A percentile compares a stretch with the other conserved stretches of the same genome.
phyloP scores from a whole-genome alignment of 2,329 filamentous ascomycete genomes.

The Ophiostoma tasmaniense region DNA sequence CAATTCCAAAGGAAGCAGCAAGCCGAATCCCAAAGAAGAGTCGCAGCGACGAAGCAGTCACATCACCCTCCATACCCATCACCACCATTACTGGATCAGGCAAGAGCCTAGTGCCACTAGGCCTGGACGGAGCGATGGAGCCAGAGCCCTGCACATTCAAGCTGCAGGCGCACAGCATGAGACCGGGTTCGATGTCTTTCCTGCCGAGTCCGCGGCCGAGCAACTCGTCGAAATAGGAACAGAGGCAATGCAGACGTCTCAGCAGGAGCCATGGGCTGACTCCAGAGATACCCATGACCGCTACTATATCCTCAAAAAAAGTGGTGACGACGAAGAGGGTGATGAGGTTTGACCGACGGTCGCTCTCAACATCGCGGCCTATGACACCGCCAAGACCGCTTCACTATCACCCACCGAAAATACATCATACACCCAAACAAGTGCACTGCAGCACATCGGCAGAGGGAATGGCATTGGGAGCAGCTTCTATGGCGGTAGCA shows the following conservation, averaged over 20 bases:
- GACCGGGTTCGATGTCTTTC: constrained; percentile 21
- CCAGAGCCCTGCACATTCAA: constrained; percentile 14
- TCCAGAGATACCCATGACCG: constrained; percentile 22
- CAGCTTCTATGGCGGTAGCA: constrained; percentile 23
- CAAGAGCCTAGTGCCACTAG: constrained; percentile 20
- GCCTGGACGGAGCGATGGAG: constrained; percentile 17
- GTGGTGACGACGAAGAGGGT: constrained; percentile 16
- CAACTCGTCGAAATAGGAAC: constrained; percentile 22
- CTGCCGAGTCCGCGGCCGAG: constrained; percentile 24
- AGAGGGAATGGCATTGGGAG: constrained; percentile 23
- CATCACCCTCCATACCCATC: constrained; percentile 49
- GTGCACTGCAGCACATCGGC: neutral
- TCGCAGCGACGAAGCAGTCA: neutral
- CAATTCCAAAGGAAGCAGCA: neutral
- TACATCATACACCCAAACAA: neutral
- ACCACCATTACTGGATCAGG: constrained; percentile 53
- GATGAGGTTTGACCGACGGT: constrained; percentile 14
- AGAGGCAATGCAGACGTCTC: neutral
- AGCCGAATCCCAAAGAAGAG: neutral
- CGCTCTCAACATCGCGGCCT: constrained; percentile 1
- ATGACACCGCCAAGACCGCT: neutral
- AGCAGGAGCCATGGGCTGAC: constrained; percentile 22
- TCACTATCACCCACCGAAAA: neutral
- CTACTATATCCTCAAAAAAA: constrained; percentile 20
- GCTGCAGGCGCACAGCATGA: constrained; percentile 13